Evolutionary conservation across 2,329 filamentous ascomycete genomes (phyloP).

Genomic region (Stagonosporopsis vannaccii): DNA sequence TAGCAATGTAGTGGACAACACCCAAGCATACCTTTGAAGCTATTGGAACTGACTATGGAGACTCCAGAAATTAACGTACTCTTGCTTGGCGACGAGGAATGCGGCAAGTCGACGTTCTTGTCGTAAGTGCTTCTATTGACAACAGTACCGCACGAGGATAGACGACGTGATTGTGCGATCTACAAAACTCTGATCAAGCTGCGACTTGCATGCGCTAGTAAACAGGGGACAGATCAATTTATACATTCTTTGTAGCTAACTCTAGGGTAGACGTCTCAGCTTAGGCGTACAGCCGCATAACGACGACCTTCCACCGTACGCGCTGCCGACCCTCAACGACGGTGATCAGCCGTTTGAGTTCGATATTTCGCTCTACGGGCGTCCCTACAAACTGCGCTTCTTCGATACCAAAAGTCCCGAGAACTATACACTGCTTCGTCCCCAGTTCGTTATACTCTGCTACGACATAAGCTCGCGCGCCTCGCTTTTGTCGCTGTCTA

Average conservation of each 20-base stretch:
- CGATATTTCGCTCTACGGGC: constrained; percentile 64
- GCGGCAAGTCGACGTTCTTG: constrained; percentile 69
- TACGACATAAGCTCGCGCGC: constrained; percentile 64
- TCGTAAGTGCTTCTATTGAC: constrained; percentile 57
- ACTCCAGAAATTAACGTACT: constrained; percentile 58
- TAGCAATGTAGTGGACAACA: constrained; percentile 26
- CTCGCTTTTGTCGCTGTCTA: constrained; percentile 58
- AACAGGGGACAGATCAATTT: no score
- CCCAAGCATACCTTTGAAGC: neutral
- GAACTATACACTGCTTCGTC: constrained; percentile 63
- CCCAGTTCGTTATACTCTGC: constrained; percentile 64
- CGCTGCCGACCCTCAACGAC: constrained; percentile 58
- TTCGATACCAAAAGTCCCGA: constrained; percentile 65
- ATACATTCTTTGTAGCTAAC: neutral
- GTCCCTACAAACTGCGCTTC: constrained; percentile 62
- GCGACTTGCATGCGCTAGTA: neutral
- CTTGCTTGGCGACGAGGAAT: constrained; percentile 65
- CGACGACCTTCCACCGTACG: constrained; percentile 43
- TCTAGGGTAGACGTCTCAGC: constrained; percentile 35
- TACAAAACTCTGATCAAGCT: neutral
- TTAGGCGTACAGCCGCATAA: constrained; percentile 39
- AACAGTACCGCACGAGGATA: no score
- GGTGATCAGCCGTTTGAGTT: constrained; percentile 66
- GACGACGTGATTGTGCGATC: no score
- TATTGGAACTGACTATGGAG: constrained; percentile 26